Conservation (phyloP, 2,329 filamentous ascomycete species). For the Nannizziopsis arthrosporioides region DNA sequence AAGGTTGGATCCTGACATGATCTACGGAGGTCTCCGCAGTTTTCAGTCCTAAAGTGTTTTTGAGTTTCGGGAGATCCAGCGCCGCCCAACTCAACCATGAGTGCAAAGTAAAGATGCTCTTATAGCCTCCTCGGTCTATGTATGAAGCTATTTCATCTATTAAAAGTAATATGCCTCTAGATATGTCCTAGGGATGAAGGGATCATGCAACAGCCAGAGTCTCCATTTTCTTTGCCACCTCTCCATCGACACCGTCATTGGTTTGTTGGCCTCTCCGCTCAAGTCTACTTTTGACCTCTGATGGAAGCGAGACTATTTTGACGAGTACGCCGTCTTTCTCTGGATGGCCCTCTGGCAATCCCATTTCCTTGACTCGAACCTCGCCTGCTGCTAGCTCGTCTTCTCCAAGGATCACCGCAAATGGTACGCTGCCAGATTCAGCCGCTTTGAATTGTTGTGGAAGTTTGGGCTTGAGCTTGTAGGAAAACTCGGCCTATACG, state of each 20-base stretch:
- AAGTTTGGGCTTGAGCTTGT: slow-evolving; percentile 84
- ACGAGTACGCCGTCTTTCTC: slow-evolving; percentile 82
- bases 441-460: slow-evolving; percentile 85
- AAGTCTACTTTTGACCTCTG: slow-evolving; percentile 17
- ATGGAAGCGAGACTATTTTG: slow-evolving; percentile 35
- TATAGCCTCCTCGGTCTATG: not conserved
- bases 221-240: slow-evolving; percentile 7
- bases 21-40: too few relatives aligned
- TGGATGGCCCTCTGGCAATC: slow-evolving; percentile 66
- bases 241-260: not conserved
- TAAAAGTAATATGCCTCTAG: not conserved
- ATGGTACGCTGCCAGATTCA: slow-evolving; percentile 65
- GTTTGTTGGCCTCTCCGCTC: slow-evolving; percentile 4
- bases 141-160: not conserved
- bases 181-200: too few relatives aligned
- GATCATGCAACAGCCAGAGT: slow-evolving; percentile 1
- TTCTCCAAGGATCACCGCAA: slow-evolving; percentile 80
- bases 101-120: not conserved
- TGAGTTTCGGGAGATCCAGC: too few relatives aligned
- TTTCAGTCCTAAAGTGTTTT: too few relatives aligned
- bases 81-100: not conserved
- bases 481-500: slow-evolving; percentile 63
- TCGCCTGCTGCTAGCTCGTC: slow-evolving; percentile 75
- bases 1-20: too few relatives aligned
- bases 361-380: slow-evolving; percentile 78